A percentile compares a stretch with the other conserved stretches of the same genome.
These are phyloP conservation scores for Cytospora leucostoma DNA, from an alignment of 2,329 filamentous ascomycete species.

Conservation along the genomic window DNA sequence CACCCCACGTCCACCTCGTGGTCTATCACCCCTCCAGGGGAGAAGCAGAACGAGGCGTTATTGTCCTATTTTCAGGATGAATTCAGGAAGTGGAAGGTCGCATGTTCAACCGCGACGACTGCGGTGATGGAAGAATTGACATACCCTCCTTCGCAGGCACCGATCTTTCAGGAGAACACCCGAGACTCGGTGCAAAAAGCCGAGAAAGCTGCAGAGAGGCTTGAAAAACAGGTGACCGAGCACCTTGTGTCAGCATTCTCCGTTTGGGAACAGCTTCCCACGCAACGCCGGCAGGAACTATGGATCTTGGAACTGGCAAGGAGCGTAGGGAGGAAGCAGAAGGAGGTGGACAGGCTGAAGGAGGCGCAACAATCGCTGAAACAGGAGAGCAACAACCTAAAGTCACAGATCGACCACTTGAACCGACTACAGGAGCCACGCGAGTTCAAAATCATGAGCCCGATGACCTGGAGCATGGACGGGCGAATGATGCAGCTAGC, in stretches of 20 bases:
- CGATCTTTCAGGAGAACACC: constrained; percentile 44
- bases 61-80: constrained; percentile 66
- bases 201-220: constrained; percentile 54
- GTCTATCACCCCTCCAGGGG: constrained; percentile 74
- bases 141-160: constrained; percentile 45
- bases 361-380: constrained; percentile 51
- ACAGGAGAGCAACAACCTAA: constrained; percentile 60
- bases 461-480: constrained; percentile 54
- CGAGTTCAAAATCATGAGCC: constrained; percentile 57
- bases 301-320: constrained; percentile 65
- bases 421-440: constrained; percentile 60
- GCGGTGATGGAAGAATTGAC: constrained; percentile 52
- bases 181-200: constrained; percentile 51
- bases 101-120: constrained; percentile 53
- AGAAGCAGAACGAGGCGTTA: constrained; percentile 73
- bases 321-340: constrained; percentile 58
- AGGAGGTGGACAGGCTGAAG: constrained; percentile 54
- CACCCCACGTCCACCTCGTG: constrained; percentile 78
- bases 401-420: constrained; percentile 59
- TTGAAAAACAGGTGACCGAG: constrained; percentile 69
- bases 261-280: constrained; percentile 70
- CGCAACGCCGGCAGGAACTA: constrained; percentile 57
- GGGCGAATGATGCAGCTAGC: constrained; percentile 49
- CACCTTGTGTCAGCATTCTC: constrained; percentile 78
- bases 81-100: constrained; percentile 65